phyloP scores from a whole-genome alignment of 495 filamentous ascomycete genomes.

The Choiromyces venosus region DNA sequence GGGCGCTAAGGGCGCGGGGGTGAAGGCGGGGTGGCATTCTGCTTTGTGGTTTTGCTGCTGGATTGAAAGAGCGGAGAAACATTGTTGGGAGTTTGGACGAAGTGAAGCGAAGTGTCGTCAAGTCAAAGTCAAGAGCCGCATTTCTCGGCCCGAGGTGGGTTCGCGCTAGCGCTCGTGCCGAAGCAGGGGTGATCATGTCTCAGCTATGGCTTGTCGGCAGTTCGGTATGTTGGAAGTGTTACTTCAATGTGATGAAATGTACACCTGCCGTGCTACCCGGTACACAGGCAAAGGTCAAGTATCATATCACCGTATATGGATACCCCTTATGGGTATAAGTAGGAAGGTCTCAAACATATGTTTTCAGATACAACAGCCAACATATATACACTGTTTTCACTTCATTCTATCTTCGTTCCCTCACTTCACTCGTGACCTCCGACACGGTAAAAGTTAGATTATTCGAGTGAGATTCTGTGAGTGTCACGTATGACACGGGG shows the following conservation, averaged over 20 bases:
- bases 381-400: too few relatives aligned
- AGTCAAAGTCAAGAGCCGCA: background rate
- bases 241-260: too few relatives aligned
- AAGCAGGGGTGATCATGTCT: background rate
- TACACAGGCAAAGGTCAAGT: too few relatives aligned
- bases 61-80: background rate
- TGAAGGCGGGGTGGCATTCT: background rate
- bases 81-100: background rate
- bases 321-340: too few relatives aligned
- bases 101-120: background rate
- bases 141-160: background rate
- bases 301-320: too few relatives aligned
- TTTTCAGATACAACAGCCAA: too few relatives aligned
- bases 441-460: background rate
- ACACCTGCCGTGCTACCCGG: too few relatives aligned
- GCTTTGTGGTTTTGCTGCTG: background rate
- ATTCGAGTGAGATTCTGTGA: background rate
- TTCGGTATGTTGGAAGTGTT: too few relatives aligned
- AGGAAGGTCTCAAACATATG: too few relatives aligned
- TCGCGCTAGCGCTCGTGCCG: background rate
- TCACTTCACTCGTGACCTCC: too few relatives aligned
- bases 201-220: background rate
- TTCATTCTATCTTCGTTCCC: too few relatives aligned
- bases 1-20: background rate
- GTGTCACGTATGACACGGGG: background rate